Percentiles rank a stretch among this genome's conserved stretches.
These are phyloP conservation scores for Plasmodium gaboni DNA, from an alignment of 169 alveolate genomes.

Conservation along the genomic window DNA sequence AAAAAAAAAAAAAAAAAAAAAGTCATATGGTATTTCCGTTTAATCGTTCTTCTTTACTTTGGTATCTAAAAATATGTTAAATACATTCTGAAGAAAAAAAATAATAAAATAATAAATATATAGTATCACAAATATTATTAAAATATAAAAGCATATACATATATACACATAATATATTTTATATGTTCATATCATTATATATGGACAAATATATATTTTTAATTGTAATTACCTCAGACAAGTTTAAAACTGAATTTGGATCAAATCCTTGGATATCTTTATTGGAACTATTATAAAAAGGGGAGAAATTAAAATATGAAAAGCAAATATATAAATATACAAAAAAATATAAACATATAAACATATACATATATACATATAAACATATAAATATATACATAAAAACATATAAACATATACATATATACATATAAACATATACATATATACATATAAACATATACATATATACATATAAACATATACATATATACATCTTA, in stretches of 20 bases:
- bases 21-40: not conserved
- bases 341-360: not conserved
- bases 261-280: constrained; percentile 36
- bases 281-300: constrained; percentile 35
- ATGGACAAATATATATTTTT: not conserved
- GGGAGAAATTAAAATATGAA: too few species aligned
- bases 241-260: constrained; percentile 65
- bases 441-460: not conserved
- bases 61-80: constrained; percentile 72
- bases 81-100: constrained; percentile 48
- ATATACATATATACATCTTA: not conserved
- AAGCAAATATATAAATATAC: not conserved
- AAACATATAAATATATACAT: not conserved
- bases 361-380: not conserved
- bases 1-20: constrained; percentile 6
- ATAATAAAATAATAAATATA: not conserved
- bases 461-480: not conserved
- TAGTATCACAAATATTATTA: not conserved
- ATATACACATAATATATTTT: constrained; percentile 5
- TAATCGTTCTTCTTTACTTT: constrained; percentile 35
- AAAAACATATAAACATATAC: not conserved
- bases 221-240: constrained; percentile 38
- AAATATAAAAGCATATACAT: constrained; percentile 3
- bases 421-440: not conserved
- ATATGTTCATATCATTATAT: constrained; percentile 1